A percentile compares a stretch with the other conserved stretches of the same genome.
Evolutionary conservation across 345 rosid species (phyloP).

Genomic region (Carallia pectinifolia): DNA sequence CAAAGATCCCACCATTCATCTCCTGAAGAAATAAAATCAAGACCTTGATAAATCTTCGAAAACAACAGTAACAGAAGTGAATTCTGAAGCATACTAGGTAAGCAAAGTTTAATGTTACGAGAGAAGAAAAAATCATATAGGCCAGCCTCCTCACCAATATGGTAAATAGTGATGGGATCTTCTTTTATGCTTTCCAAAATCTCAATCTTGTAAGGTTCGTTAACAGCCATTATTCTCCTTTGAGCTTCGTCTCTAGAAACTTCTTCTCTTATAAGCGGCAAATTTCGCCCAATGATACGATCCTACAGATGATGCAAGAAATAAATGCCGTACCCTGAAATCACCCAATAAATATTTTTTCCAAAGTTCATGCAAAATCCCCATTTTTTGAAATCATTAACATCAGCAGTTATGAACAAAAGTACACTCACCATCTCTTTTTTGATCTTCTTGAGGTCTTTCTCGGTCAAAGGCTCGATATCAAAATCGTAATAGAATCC

Average conservation of each 20-base stretch:
- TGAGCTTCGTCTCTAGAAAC: constrained; percentile 84
- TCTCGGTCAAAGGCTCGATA: constrained; percentile 83
- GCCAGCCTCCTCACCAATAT: constrained; percentile 55
- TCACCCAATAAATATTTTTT: constrained; percentile 26
- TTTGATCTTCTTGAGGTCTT: constrained; percentile 87
- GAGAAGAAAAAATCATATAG: constrained; percentile 2
- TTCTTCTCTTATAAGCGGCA: constrained; percentile 87
- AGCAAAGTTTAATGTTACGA: neutral
- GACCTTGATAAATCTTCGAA: too few relatives aligned
- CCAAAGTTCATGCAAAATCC: constrained; percentile 19
- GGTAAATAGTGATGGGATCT: constrained; percentile 85
- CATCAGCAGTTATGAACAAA: neutral
- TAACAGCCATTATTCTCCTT: constrained; percentile 64
- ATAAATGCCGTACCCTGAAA: constrained; percentile 48
- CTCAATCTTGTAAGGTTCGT: constrained; percentile 94
- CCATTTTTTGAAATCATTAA: neutral
- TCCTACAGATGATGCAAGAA: constrained; percentile 74
- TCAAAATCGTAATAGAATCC: constrained; percentile 97
- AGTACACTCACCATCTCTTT: constrained; percentile 87
- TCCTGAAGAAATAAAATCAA: constrained; percentile 40
- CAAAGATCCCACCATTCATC: constrained; percentile 99
- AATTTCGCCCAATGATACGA: constrained; percentile 74
- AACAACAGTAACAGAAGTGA: too few relatives aligned
- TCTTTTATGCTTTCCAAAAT: constrained; percentile 80
- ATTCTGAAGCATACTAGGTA: too few relatives aligned